Evolutionary conservation across 2,329 filamentous ascomycete genomes (phyloP), one percentile per base, ranked within the genome.

Genomic region (Neofusicoccum kwambonambiense): DNA sequence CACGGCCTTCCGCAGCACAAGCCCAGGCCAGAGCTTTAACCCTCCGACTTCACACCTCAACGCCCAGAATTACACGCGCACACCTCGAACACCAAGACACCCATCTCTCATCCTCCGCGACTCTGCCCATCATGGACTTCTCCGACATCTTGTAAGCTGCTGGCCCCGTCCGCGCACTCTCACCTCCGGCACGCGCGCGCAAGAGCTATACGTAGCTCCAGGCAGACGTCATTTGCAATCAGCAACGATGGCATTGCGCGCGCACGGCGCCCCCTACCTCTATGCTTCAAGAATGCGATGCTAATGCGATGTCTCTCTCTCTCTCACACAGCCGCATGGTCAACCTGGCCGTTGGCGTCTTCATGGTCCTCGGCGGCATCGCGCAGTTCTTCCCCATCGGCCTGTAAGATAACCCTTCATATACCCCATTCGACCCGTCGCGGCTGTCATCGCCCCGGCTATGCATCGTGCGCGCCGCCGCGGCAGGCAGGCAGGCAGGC

Each of bases 351-450:
- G 89, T 96, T 69, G 95, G 89, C 73, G 89, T 89, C 70, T 86
- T 97, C 70, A 96, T 97, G 88, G 83, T 96, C 54, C 83, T 97
- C 54, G 94, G 93, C 69, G 94, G 93, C 72, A 84, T 93, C 74
- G 84, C 83, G 68, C 88, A 91, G 74, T 88, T 93, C 81, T 90
- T 91, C 75, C 75, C 80, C 27, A 72, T 75, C 65, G 70, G 73
- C 66, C 74, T 77, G 72, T 76, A 73, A 76, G 71, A 76, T 66
- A 82, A 80, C 75, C 80, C 35, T 17, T 22, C 51, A 12, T 4
- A 1, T 41, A 2, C 81, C 72, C 76, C 5, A 15, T 15, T 22
- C 37, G 13, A 27, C 44, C 37, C 45, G 3, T 17, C 27, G 22
- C 8, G 27, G 27, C 27, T 31, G 27, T 7, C 27, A 1, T 31